A percentile compares a stretch with the other conserved stretches of the same genome.
Conservation (phyloP, 2,329 filamentous ascomycete species). For the Microdochium paspali region DNA sequence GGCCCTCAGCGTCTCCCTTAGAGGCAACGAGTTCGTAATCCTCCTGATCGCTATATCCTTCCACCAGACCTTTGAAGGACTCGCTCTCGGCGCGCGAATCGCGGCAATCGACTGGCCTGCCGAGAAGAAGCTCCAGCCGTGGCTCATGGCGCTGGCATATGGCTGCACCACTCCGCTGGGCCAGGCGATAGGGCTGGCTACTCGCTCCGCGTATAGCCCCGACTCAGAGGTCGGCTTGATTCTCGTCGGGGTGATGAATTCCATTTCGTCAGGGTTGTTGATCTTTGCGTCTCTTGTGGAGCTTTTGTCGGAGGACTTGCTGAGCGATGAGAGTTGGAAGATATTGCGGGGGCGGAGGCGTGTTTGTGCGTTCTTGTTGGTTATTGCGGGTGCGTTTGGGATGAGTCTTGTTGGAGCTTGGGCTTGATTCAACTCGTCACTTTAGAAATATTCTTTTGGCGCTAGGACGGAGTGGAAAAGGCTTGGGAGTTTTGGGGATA, state of each 20-base stretch:
- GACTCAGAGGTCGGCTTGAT: conserved; percentile 55
- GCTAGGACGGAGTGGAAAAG: too few species aligned
- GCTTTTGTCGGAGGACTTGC: conserved; percentile 62
- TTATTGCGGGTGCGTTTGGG: conserved; percentile 48
- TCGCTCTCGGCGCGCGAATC: conserved; percentile 57
- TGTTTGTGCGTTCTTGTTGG: conserved; percentile 44
- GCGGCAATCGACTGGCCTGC: conserved; percentile 38
- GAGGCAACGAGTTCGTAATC: conserved; percentile 37
- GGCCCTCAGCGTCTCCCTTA: conserved; percentile 41
- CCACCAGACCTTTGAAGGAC: conserved; percentile 42
- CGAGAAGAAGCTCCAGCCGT: conserved; percentile 34
- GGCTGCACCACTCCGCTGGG: conserved; percentile 57
- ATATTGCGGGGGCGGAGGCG: conserved; percentile 42
- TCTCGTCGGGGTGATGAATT: conserved; percentile 67
- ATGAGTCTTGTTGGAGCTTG: conserved; percentile 58
- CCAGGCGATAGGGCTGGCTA: conserved; percentile 61
- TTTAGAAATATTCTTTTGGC: too few species aligned
- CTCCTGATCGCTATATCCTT: conserved; percentile 46
- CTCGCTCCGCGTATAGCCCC: conserved; percentile 63
- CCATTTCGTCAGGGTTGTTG: conserved; percentile 61
- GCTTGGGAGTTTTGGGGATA: too few species aligned
- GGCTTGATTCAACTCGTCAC: conserved; percentile 26
- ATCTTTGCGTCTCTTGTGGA: conserved; percentile 65
- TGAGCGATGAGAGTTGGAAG: conserved; percentile 54
- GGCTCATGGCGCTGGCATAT: conserved; percentile 48